Percentiles rank a stretch among this genome's conserved stretches.
Conservation (phyloP, 331 rosid genomes). For the Quercus tomentella region DNA sequence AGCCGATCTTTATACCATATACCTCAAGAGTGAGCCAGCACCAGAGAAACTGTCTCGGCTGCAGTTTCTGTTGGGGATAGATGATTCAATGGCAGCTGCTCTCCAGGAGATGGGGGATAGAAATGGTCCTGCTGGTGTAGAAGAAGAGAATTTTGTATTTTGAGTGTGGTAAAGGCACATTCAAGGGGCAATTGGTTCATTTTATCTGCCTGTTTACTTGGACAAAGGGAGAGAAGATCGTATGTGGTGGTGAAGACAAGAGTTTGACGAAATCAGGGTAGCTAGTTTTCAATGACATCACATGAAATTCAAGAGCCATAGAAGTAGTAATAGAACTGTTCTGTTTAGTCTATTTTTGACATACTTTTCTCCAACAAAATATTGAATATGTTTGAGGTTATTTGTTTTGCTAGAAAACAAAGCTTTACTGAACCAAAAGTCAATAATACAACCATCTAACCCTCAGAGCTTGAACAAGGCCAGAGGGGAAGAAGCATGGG, state of each 20-base stretch:
- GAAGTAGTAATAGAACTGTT: not conserved
- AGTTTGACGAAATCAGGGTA: too few relatives aligned
- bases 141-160: constrained; percentile 88
- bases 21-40: constrained; percentile 57
- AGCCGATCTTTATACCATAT: constrained; percentile 70
- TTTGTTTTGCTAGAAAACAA: not conserved
- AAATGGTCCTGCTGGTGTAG: constrained; percentile 39
- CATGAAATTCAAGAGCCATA: not conserved
- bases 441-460: too few relatives aligned
- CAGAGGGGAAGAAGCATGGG: too few relatives aligned
- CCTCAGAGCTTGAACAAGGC: too few relatives aligned
- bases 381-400: not conserved
- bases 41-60: constrained; percentile 77
- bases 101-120: constrained; percentile 69
- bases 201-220: constrained; percentile 27
- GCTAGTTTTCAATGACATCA: not conserved
- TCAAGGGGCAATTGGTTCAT: constrained; percentile 26
- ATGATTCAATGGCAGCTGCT: constrained; percentile 66
- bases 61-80: constrained; percentile 85
- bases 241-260: constrained; percentile 27
- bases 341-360: not conserved
- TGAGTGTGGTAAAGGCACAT: constrained; percentile 36
- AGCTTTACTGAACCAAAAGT: too few relatives aligned
- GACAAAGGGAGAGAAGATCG: not conserved
- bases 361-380: not conserved